Percentiles rank a stretch among this genome's conserved stretches.
phyloP scores from a whole-genome alignment of 257 asterid genomes.

The Ballota nigra region DNA sequence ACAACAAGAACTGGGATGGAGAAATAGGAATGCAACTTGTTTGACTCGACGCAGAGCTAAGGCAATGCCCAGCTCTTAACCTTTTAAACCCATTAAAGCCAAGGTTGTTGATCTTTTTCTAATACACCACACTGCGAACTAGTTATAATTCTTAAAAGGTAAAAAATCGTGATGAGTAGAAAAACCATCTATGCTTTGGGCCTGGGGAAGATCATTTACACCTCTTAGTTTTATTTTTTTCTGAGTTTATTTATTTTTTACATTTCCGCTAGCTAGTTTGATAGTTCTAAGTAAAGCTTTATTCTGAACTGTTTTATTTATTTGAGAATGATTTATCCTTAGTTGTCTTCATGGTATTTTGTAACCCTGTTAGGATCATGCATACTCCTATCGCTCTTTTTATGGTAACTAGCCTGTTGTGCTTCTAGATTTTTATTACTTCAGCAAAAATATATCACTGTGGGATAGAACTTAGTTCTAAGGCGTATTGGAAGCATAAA shows the following conservation, averaged over 20 bases:
- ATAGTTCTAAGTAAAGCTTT: neutral
- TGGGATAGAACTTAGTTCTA: no score
- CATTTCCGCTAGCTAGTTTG: neutral
- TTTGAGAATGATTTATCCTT: neutral
- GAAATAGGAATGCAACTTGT: constrained; percentile 76
- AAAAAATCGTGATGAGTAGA: constrained; percentile 11
- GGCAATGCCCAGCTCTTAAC: constrained; percentile 94
- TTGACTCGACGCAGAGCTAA: constrained; percentile 88
- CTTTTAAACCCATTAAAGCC: constrained; percentile 81
- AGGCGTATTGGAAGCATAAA: no score
- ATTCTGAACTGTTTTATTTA: neutral
- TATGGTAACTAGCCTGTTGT: no score
- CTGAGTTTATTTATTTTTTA: neutral
- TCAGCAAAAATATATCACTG: no score
- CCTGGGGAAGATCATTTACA: neutral
- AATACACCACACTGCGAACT: constrained; percentile 93
- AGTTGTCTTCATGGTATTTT: neutral
- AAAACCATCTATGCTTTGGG: neutral
- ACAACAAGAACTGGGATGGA: constrained; percentile 82
- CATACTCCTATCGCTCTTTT: no score
- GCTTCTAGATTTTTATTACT: no score
- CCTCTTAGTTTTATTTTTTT: neutral
- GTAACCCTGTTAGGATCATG: no score
- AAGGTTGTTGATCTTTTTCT: constrained; percentile 94
- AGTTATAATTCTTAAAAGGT: constrained; percentile 97